Evolutionary conservation across 2,329 filamentous ascomycete genomes (phyloP), one percentile per base, ranked within the genome.

Genomic region (Penicillium sp.): DNA sequence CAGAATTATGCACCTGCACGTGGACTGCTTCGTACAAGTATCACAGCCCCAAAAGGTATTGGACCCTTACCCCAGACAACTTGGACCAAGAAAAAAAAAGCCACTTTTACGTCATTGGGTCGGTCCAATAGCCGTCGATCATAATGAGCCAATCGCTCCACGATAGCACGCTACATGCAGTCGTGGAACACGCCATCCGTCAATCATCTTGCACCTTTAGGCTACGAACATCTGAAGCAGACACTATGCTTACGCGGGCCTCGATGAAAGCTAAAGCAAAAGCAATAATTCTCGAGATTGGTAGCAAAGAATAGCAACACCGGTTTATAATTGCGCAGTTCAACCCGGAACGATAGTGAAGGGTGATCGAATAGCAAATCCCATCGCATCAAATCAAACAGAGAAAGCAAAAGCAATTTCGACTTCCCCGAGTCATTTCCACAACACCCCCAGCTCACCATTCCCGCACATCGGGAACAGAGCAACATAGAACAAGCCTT

Each of bases 391-490:
- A 34, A 16, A 50, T 18, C 40, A 38, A 29, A 49, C 34, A 21
- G 32, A 44, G 16, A 46, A 53, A 36, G 6, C 24, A 49, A 22
- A 38, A 7, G 18, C 21, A 27, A 31, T 34, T 44, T 54, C 32
- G 32, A 50, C 24, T 50, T 49, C 51, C 44, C 27, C 40, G 50
- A 48, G 44, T 48, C 50, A 34, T 24, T 27, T 45, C 52, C 52
- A 34, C 50, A 54, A 50, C 52, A 54, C 52, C 52, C 5, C 39
- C 39, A 53, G 32, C 18, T 49, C 32, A 39, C 36, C 40, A 50
- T 49, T 44, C 45, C 44, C 29, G 9, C 7, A 11, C 16, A 11
- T n/a, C 31, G 38, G 21, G n/a, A 54, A 39, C 6, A 22, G 7
- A 24, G 22, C n/a, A 49, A 50, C 29, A 45, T 34, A 39, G 31